A percentile compares a stretch with the other conserved stretches of the same genome.
Evolutionary conservation across 169 alveolate genomes (phyloP).

Genomic region (Eimeria necatrix): DNA sequence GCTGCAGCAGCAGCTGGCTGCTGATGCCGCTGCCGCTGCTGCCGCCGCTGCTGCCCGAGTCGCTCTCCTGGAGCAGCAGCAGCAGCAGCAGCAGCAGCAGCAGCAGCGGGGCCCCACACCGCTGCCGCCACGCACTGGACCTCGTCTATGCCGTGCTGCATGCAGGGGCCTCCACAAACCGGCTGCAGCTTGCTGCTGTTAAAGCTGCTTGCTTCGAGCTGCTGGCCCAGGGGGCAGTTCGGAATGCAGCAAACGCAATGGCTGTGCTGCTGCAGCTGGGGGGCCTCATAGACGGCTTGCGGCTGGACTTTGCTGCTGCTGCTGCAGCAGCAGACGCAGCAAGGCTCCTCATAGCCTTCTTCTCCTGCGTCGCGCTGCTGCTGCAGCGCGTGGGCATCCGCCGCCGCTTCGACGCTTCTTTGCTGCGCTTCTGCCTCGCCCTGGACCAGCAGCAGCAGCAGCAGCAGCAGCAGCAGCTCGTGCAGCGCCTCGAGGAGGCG

Average conservation of each 20-base stretch:
- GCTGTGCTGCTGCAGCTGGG: constrained; percentile 77
- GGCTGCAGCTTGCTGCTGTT: constrained; percentile 23
- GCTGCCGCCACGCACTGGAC: constrained; percentile 55
- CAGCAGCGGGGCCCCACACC: not conserved
- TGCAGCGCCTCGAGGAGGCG: constrained; percentile 4
- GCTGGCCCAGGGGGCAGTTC: constrained; percentile 44
- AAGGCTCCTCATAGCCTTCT: constrained; percentile 60
- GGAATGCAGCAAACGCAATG: constrained; percentile 66
- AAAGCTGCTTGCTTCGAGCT: constrained; percentile 59
- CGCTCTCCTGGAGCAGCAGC: constrained; percentile 9
- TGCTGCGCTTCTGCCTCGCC: constrained; percentile 56
- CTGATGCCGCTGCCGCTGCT: constrained; percentile 52
- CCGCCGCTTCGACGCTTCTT: constrained; percentile 67
- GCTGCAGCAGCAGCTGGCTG: constrained; percentile 64
- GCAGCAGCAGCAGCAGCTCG: constrained; percentile 60
- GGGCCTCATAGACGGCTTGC: constrained; percentile 8
- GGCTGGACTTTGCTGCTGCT: constrained; percentile 65
- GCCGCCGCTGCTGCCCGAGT: constrained; percentile 47
- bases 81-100: constrained; percentile 39
- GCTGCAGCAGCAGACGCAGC: constrained; percentile 62
- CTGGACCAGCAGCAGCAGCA: constrained; percentile 68
- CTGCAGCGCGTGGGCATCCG: constrained; percentile 75
- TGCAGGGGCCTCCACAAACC: constrained; percentile 2
- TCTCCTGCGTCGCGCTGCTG: constrained; percentile 63
- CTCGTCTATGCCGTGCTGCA: constrained; percentile 63